Evolutionary conservation across 148 eudicot genomes (phyloP).

Genomic region (Chenopodium berlandieri): DNA sequence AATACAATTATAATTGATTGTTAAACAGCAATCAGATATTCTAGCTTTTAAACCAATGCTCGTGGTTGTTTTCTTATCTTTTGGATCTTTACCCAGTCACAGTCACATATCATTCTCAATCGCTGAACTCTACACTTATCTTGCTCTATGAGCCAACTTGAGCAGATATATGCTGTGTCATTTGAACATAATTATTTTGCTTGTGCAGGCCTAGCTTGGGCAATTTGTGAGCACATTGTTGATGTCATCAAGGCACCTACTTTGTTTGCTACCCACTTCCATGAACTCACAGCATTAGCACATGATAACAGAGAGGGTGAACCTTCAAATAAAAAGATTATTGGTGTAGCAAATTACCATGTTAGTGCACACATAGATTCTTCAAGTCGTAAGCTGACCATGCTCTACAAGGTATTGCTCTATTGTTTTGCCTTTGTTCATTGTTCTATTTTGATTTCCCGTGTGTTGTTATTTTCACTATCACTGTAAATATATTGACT

Average conservation of each 20-base stretch:
- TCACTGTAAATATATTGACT: background rate
- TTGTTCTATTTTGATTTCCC: background rate
- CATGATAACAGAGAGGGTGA: constrained; percentile 45
- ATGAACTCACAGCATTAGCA: constrained; percentile 94
- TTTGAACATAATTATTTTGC: background rate
- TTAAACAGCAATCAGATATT: background rate
- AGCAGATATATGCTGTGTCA: background rate
- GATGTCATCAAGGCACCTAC: constrained; percentile 91
- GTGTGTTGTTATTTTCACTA: background rate
- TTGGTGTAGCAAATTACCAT: constrained; percentile 85
- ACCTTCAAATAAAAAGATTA: constrained; percentile 40
- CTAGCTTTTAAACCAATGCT: background rate
- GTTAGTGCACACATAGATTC: constrained; percentile 98
- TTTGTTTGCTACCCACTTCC: constrained; percentile 97
- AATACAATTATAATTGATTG: background rate
- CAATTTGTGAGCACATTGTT: constrained; percentile 95
- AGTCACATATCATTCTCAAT: background rate
- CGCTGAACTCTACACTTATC: background rate
- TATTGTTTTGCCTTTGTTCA: background rate
- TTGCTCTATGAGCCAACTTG: background rate
- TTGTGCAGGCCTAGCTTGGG: constrained; percentile 94
- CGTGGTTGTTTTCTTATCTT: background rate
- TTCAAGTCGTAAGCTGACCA: constrained; percentile 84
- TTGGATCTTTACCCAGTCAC: background rate
- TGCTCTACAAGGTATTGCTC: constrained; percentile 84